These are phyloP conservation scores for Talaromyces sp. DNA, from an alignment of 2,329 filamentous ascomycete species.

Conservation along the genomic window DNA sequence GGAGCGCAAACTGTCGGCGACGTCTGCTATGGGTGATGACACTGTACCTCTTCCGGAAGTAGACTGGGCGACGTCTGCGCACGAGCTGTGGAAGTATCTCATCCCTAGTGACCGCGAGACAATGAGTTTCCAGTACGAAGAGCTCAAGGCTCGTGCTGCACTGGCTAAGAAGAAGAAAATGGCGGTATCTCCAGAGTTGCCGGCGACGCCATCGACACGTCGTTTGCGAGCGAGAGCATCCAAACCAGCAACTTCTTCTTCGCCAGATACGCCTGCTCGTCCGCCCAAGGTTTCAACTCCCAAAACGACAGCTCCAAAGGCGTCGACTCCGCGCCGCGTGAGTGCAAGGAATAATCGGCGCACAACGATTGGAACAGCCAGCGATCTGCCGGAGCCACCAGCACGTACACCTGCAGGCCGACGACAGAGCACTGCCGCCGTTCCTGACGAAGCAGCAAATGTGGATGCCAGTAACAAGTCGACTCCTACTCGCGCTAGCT, in stretches of 20 bases:
- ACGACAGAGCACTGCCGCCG: conserved; percentile 21
- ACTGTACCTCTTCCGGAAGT: conserved; percentile 72
- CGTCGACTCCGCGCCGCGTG: conserved; percentile 50
- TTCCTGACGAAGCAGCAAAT: conserved; percentile 7
- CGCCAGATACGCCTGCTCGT: conserved; percentile 40
- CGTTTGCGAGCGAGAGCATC: conserved; percentile 67
- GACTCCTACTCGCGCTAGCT: conserved; percentile 11
- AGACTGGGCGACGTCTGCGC: conserved; percentile 76
- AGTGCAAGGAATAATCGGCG: conserved; percentile 48
- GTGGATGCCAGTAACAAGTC: background rate
- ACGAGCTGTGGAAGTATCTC: conserved; percentile 75
- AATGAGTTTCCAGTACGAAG: conserved; percentile 69
- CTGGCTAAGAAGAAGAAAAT: conserved; percentile 61
- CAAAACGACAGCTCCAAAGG: conserved; percentile 21
- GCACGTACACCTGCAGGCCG: background rate
- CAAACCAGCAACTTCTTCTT: conserved; percentile 25
- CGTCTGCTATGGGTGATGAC: conserved; percentile 37
- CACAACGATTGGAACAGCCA: conserved; percentile 56
- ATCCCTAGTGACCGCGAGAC: conserved; percentile 73
- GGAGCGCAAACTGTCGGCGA: conserved; percentile 36
- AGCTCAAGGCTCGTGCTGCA: conserved; percentile 67
- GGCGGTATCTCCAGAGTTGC: conserved; percentile 42
- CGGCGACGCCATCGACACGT: conserved; percentile 48
- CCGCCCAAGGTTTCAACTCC: background rate
- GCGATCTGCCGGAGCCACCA: conserved; percentile 38